Conservation (phyloP, 371 early-diverging fungal genomes). For the Choanephora cucurbitarum region DNA sequence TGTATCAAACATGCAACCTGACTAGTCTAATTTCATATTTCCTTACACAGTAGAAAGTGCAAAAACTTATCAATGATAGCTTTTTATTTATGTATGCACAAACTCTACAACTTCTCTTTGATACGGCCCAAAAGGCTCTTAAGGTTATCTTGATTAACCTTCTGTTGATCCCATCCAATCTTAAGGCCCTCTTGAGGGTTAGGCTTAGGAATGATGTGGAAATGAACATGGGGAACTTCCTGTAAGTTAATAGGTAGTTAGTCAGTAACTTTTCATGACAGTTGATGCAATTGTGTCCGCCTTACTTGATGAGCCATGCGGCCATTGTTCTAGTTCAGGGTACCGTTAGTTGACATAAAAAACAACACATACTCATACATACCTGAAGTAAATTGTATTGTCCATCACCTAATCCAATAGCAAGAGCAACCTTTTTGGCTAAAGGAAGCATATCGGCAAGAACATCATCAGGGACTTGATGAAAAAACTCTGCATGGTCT, state of each 20-base stretch:
- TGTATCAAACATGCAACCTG: no score
- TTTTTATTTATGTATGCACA: constrained; percentile 1
- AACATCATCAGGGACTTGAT: constrained; percentile 85
- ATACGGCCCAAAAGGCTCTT: constrained; percentile 32
- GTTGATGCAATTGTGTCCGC: constrained; percentile 12
- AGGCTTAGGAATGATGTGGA: constrained; percentile 90
- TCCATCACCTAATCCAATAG: constrained; percentile 56
- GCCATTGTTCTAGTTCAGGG: constrained; percentile 73
- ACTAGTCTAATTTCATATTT: no score
- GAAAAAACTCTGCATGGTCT: constrained; percentile 90
- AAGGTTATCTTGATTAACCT: constrained; percentile 38
- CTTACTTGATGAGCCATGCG: constrained; percentile 45
- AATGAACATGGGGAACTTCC: constrained; percentile 89
- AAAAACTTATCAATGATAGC: no score
- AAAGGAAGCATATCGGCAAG: constrained; percentile 85
- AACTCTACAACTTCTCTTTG: constrained; percentile 38
- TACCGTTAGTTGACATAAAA: background rate
- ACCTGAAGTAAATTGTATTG: constrained; percentile 92
- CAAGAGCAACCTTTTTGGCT: constrained; percentile 87
- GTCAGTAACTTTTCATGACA: background rate
- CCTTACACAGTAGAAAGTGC: no score
- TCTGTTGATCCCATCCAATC: constrained; percentile 64
- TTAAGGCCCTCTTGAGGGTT: constrained; percentile 67
- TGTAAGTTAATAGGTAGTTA: constrained; percentile 10
- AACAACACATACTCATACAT: background rate